Evolutionary conservation across 2,329 filamentous ascomycete genomes (phyloP).

Genomic region (Colletotrichum higginsianum): DNA sequence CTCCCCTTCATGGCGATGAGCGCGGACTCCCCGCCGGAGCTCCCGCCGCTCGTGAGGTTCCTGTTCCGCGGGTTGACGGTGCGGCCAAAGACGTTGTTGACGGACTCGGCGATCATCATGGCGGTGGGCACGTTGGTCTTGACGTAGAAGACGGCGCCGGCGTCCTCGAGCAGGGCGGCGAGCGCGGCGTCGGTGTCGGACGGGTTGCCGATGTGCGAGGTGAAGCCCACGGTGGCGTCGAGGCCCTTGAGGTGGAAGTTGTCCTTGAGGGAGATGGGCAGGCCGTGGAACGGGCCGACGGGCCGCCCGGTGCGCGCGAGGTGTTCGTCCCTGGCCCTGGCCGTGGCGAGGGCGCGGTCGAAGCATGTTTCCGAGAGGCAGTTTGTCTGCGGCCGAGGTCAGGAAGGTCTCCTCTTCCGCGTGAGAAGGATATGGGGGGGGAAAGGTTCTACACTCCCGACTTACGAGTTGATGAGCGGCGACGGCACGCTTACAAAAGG

Average conservation of each 20-base stretch:
- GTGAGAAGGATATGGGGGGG: no score
- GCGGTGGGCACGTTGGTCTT: slow-evolving; percentile 73
- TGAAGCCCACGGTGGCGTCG: slow-evolving; percentile 74
- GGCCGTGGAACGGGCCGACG: slow-evolving; percentile 75
- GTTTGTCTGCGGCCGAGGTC: slow-evolving; percentile 53
- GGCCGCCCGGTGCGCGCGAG: slow-evolving; percentile 61
- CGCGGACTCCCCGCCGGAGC: slow-evolving; percentile 77
- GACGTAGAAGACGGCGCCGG: slow-evolving; percentile 69
- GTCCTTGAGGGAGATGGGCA: slow-evolving; percentile 79
- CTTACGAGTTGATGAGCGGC: slow-evolving; percentile 52
- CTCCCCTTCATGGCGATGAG: slow-evolving; percentile 72
- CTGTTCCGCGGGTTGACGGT: slow-evolving; percentile 75
- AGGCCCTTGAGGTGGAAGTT: slow-evolving; percentile 75
- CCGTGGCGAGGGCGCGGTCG: slow-evolving; percentile 64
- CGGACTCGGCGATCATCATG: slow-evolving; percentile 78
- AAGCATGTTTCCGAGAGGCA: slow-evolving; percentile 70
- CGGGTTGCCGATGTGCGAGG: slow-evolving; percentile 72
- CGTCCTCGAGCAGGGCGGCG: slow-evolving; percentile 57
- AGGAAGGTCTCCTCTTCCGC: background rate
- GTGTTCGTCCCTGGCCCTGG: slow-evolving; percentile 65
- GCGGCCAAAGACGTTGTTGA: slow-evolving; percentile 76
- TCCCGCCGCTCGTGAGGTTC: slow-evolving; percentile 73
- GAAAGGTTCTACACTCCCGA: background rate
- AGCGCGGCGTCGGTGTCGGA: slow-evolving; percentile 60
- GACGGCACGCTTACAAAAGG: slow-evolving; percentile 67